phyloP scores from a whole-genome alignment of 768 basidiomycete genomes.

The Amanita pallidorosea region DNA sequence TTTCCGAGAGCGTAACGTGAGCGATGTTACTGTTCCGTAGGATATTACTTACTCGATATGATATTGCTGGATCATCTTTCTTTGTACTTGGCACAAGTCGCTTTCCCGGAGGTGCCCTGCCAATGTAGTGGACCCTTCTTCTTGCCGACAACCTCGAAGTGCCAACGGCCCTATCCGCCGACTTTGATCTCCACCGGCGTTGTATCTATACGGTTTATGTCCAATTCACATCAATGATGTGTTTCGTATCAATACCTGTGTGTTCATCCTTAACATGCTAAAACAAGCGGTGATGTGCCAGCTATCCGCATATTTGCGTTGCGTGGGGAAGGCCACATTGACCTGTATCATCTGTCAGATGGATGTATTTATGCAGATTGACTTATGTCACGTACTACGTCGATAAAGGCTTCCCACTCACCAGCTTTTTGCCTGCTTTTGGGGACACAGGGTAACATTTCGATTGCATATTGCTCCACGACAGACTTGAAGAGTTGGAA shows the following conservation, averaged over 20 bases:
- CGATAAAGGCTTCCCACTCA: neutral
- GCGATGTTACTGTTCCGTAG: neutral
- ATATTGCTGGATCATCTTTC: neutral
- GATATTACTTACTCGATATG: neutral
- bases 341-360: neutral
- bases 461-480: neutral
- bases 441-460: neutral
- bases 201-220: neutral
- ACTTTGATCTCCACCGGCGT: neutral
- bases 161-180: neutral
- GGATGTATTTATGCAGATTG: neutral
- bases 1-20: neutral
- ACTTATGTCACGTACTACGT: neutral
- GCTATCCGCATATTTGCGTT: neutral
- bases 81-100: neutral
- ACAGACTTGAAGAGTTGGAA: neutral
- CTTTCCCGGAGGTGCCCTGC: neutral
- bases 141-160: neutral
- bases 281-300: slow-evolving; percentile 1
- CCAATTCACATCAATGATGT: neutral
- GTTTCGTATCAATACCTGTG: neutral
- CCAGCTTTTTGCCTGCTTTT: neutral
- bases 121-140: neutral
- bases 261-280: neutral
- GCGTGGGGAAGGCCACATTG: neutral